phyloP scores from a whole-genome alignment of 208 protist genomes.

The Zelonia costaricensis region DNA sequence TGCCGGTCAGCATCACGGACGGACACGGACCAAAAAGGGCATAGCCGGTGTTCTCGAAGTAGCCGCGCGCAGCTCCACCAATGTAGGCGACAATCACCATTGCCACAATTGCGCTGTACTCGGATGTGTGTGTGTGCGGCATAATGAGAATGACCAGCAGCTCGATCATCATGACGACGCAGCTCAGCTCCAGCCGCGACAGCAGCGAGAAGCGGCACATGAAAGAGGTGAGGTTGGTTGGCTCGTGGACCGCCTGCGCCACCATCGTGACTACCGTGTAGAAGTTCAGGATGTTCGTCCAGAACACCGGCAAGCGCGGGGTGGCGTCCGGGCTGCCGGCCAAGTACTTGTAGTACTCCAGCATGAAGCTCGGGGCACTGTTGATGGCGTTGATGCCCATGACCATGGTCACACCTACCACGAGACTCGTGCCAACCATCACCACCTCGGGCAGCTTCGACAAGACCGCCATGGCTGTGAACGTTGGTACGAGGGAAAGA shows the following conservation, averaged over 20 bases:
- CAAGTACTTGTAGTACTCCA: conserved; percentile 83
- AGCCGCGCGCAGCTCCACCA: conserved; percentile 61
- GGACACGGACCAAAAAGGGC: conserved; percentile 83
- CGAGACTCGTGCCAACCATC: conserved; percentile 72
- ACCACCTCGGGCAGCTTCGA: conserved; percentile 29
- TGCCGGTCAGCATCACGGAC: conserved; percentile 58
- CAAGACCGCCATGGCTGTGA: background rate
- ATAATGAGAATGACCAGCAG: conserved; percentile 65
- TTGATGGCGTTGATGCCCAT: conserved; percentile 91
- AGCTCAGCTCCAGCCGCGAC: conserved; percentile 51
- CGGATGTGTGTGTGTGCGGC: conserved; percentile 36
- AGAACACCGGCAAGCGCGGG: conserved; percentile 45
- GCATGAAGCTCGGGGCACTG: conserved; percentile 85
- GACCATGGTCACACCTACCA: conserved; percentile 84
- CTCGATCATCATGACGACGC: conserved; percentile 59
- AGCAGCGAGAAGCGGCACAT: conserved; percentile 75
- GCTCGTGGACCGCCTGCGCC: conserved; percentile 70
- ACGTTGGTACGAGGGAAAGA: background rate
- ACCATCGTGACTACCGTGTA: conserved; percentile 82
- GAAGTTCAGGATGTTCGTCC: conserved; percentile 75
- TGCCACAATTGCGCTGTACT: conserved; percentile 58
- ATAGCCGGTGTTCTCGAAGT: conserved; percentile 91
- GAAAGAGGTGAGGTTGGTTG: conserved; percentile 72
- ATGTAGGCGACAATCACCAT: conserved; percentile 74
- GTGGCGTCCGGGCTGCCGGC: conserved; percentile 29